Evolutionary conservation across 2,329 filamentous ascomycete species (phyloP).

Genomic region (Ophiosphaerella narmari): DNA sequence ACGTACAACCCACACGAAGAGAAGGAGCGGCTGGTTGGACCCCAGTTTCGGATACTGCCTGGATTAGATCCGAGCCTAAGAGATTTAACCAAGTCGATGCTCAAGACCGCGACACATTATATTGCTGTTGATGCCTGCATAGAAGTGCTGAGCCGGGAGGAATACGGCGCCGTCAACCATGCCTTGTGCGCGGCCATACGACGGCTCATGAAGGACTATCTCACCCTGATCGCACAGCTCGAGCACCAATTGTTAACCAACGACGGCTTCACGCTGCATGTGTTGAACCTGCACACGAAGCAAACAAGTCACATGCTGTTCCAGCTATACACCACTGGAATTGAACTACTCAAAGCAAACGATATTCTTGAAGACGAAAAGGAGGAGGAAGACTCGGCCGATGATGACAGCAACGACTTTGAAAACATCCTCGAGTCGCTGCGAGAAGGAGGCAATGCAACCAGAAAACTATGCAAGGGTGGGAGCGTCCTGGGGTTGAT

Average conservation of each 20-base stretch:
- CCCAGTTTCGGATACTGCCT: slow-evolving; percentile 75
- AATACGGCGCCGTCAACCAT: slow-evolving; percentile 94
- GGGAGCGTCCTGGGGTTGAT: slow-evolving; percentile 89
- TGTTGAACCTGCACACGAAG: slow-evolving; percentile 88
- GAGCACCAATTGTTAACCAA: slow-evolving; percentile 93
- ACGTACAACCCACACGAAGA: slow-evolving; percentile 83
- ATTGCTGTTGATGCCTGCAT: slow-evolving; percentile 89
- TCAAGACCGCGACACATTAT: slow-evolving; percentile 94
- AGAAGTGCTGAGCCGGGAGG: slow-evolving; percentile 88
- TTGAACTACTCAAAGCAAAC: slow-evolving; percentile 84
- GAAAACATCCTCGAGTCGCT: slow-evolving; percentile 92
- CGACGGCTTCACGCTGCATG: slow-evolving; percentile 85
- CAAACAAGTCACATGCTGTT: slow-evolving; percentile 89
- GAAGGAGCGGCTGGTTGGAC: slow-evolving; percentile 83
- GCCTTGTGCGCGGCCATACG: slow-evolving; percentile 94
- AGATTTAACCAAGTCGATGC: slow-evolving; percentile 84
- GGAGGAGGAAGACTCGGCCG: slow-evolving; percentile 66
- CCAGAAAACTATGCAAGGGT: slow-evolving; percentile 95
- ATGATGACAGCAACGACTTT: slow-evolving; percentile 79
- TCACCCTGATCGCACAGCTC: slow-evolving; percentile 88
- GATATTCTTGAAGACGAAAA: slow-evolving; percentile 80
- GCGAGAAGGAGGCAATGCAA: slow-evolving; percentile 81
- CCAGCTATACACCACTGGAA: slow-evolving; percentile 79
- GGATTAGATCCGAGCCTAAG: slow-evolving; percentile 90
- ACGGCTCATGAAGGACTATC: slow-evolving; percentile 88